Evolutionary conservation across 805 yeast genomes (phyloP).

Genomic region (Candida sonorensis): DNA sequence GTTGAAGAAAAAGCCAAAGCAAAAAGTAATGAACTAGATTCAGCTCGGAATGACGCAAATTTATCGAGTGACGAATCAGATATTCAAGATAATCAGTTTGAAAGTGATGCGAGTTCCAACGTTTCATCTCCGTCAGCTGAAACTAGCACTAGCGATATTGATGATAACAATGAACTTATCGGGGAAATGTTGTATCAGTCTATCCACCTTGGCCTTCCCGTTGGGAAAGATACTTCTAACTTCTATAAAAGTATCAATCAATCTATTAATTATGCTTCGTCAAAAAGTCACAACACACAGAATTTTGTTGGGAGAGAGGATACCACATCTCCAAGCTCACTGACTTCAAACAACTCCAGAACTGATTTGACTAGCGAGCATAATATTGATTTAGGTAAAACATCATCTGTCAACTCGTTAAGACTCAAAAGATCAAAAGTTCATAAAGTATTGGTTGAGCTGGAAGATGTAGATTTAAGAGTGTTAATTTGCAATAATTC

Average conservation of each 20-base stretch:
- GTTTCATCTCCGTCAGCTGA: slow-evolving; percentile 2
- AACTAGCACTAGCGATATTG: slow-evolving; percentile 9
- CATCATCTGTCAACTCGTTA: slow-evolving; percentile 33
- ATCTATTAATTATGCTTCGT: slow-evolving; percentile 15
- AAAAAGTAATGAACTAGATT: no score
- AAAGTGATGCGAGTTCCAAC: no score
- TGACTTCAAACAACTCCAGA: slow-evolving; percentile 7
- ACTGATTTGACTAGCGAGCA: no score
- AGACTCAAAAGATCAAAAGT: slow-evolving; percentile 56
- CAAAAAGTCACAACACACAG: no score
- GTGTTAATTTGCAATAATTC: slow-evolving; percentile 38
- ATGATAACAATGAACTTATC: slow-evolving; percentile 28
- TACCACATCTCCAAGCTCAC: no score
- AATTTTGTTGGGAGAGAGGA: no score
- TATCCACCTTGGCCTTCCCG: slow-evolving; percentile 59
- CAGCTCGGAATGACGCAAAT: no score
- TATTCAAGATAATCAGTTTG: no score
- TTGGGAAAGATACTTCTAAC: slow-evolving; percentile 35
- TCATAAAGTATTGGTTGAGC: slow-evolving; percentile 53
- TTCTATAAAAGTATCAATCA: slow-evolving; percentile 50
- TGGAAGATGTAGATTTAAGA: slow-evolving; percentile 44
- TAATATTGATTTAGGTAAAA: slow-evolving; percentile 29
- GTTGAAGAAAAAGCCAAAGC: slow-evolving; percentile 44
- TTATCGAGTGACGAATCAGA: no score
- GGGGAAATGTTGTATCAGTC: slow-evolving; percentile 74